These are phyloP conservation scores for Camptophora hylomeconis DNA, from an alignment of 2,329 filamentous ascomycete species.

Conservation along the genomic window DNA sequence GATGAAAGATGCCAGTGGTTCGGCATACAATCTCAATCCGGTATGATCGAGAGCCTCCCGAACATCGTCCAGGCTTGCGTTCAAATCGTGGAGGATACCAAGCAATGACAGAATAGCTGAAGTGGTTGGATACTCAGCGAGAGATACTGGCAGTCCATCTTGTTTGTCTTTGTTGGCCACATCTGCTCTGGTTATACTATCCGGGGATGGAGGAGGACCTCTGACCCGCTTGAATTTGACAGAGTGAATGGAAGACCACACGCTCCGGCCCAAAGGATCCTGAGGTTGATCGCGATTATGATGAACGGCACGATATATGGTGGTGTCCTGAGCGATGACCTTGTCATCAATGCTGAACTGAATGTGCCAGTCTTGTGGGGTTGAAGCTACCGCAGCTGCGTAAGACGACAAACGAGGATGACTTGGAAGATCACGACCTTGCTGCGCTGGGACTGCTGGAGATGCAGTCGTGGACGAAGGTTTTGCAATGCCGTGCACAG, in stretches of 20 bases:
- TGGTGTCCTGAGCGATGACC: conserved; percentile 78
- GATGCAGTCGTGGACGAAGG: conserved; percentile 6
- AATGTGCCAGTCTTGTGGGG: conserved; percentile 91
- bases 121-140: conserved; percentile 72
- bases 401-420: conserved; percentile 43
- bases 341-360: conserved; percentile 83
- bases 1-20: conserved; percentile 86
- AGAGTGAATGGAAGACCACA: conserved; percentile 83
- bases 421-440: conserved; percentile 23
- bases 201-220: conserved; percentile 57
- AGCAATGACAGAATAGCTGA: conserved; percentile 77
- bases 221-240: conserved; percentile 82
- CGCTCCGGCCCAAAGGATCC: conserved; percentile 58
- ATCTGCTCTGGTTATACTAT: conserved; percentile 33
- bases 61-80: conserved; percentile 85
- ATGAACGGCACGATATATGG: conserved; percentile 89
- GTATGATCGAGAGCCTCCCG: conserved; percentile 43
- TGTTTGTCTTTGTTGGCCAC: conserved; percentile 41
- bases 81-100: conserved; percentile 82
- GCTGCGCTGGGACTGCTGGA: conserved; percentile 19
- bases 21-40: conserved; percentile 58
- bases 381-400: conserved; percentile 65
- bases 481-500: conserved; percentile 18
- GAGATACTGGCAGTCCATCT: conserved; percentile 52
- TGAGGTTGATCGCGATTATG: conserved; percentile 48